Evolutionary conservation across 805 yeast genomes (phyloP).

Genomic region (Kuraishia hungarica): DNA sequence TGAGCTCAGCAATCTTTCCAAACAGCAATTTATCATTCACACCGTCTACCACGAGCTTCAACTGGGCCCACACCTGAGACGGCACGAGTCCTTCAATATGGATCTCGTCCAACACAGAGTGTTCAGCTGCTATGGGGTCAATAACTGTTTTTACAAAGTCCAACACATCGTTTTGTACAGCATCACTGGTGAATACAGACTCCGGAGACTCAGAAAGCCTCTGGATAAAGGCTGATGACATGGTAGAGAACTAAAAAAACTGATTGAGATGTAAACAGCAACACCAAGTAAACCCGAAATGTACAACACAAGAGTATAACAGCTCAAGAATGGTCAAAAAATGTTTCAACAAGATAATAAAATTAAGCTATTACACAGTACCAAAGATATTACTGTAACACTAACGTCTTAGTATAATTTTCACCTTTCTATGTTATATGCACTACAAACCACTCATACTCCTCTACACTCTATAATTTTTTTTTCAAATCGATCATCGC

Average conservation of each 20-base stretch:
- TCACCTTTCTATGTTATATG: background rate
- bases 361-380: background rate
- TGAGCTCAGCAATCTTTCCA: constrained; percentile 45
- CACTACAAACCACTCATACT: background rate
- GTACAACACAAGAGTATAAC: too few species aligned
- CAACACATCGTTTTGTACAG: constrained; percentile 10
- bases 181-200: background rate
- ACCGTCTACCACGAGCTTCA: constrained; percentile 74
- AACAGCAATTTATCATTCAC: constrained; percentile 57
- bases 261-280: too few species aligned
- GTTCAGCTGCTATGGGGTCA: constrained; percentile 40
- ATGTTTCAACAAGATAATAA: too few species aligned
- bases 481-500: background rate
- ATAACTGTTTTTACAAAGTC: constrained; percentile 36
- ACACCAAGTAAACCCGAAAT: too few species aligned
- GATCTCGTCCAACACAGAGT: constrained; percentile 71
- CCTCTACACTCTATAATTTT: background rate
- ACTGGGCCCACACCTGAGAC: constrained; percentile 90
- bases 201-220: background rate
- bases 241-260: background rate
- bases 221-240: background rate
- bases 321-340: background rate
- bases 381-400: background rate
- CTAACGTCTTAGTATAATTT: background rate
- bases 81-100: constrained; percentile 83